phyloP scores from a whole-genome alignment of 2,329 filamentous ascomycete genomes.

The Chlorencoelia australis region DNA sequence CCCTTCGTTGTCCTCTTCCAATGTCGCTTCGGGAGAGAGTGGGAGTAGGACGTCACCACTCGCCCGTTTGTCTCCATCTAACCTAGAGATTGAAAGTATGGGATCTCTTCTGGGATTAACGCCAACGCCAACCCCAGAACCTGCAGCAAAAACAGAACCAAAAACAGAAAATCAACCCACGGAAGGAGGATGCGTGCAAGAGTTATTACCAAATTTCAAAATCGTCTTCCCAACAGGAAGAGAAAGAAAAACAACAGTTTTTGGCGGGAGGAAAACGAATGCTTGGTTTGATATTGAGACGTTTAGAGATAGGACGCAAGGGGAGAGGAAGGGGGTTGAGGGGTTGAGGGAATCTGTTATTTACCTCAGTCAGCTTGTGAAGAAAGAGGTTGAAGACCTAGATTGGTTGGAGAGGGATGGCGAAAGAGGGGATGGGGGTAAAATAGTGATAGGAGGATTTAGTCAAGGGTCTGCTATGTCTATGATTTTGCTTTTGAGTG shows the following conservation, averaged over 20 bases:
- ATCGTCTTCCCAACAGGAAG: constrained; percentile 18
- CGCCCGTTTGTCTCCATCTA: too few relatives aligned
- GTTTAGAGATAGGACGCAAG: constrained; percentile 18
- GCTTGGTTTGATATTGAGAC: constrained; percentile 23
- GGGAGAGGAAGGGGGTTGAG: constrained; percentile 5
- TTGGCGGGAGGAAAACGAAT: constrained; percentile 13
- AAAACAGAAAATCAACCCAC: too few relatives aligned
- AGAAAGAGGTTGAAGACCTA: constrained; percentile 5
- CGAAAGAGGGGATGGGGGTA: background rate
- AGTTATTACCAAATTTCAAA: constrained; percentile 9
- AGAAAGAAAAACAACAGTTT: constrained; percentile 12
- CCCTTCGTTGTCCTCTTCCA: constrained; percentile 13
- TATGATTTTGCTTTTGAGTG: constrained; percentile 13
- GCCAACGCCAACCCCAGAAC: too few relatives aligned
- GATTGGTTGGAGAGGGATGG: too few relatives aligned
- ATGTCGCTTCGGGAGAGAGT: too few relatives aligned
- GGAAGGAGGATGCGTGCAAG: too few relatives aligned
- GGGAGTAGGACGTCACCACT: too few relatives aligned
- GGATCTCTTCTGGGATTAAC: too few relatives aligned
- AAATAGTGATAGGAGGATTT: constrained; percentile 14
- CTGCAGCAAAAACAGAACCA: too few relatives aligned
- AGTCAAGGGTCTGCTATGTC: constrained; percentile 19
- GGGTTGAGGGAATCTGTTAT: constrained; percentile 10
- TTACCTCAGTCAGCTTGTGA: constrained; percentile 11
- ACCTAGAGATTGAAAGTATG: too few relatives aligned